Conservation (phyloP, 768 basidiomycete species). For the Suillus sp. region DNA sequence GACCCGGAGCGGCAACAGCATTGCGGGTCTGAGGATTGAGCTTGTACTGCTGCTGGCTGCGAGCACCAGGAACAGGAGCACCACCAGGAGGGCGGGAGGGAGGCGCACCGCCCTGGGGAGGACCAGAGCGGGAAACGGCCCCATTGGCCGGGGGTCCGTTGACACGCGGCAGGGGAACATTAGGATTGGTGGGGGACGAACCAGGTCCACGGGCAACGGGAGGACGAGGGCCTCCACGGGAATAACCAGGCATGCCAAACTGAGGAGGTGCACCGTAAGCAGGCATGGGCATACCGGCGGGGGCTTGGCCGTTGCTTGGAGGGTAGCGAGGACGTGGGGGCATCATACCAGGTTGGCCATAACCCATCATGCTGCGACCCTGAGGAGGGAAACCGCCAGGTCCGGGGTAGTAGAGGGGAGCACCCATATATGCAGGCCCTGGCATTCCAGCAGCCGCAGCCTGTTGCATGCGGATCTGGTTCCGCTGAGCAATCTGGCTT, state of each 20-base stretch:
- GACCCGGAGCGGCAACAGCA: slow-evolving; percentile 26
- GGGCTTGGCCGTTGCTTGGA: slow-evolving; percentile 66
- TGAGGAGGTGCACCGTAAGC: slow-evolving; percentile 79
- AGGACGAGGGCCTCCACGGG: slow-evolving; percentile 59
- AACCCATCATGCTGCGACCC: slow-evolving; percentile 69
- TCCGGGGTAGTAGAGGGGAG: slow-evolving; percentile 73
- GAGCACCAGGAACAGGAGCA: slow-evolving; percentile 46
- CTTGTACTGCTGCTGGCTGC: slow-evolving; percentile 35
- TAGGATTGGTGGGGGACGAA: slow-evolving; percentile 67
- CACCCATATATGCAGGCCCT: slow-evolving; percentile 45
- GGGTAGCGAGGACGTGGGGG: slow-evolving; percentile 86
- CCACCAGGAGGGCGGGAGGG: slow-evolving; percentile 47
- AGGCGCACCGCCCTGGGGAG: slow-evolving; percentile 40
- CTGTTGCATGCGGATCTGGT: slow-evolving; percentile 96
- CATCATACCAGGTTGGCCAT: slow-evolving; percentile 86
- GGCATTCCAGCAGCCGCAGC: slow-evolving; percentile 84
- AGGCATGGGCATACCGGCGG: slow-evolving; percentile 71
- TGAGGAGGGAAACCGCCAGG: slow-evolving; percentile 77
- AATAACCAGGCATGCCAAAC: slow-evolving; percentile 72
- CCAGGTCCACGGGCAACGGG: slow-evolving; percentile 69
- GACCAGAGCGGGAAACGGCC: slow-evolving; percentile 49
- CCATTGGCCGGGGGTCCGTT: slow-evolving; percentile 61
- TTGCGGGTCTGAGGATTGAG: slow-evolving; percentile 41
- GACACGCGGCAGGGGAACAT: slow-evolving; percentile 63
- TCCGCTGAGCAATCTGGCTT: slow-evolving; percentile 97